Conservation (phyloP, 1,139 yeast genomes). For the Nakaseomyces bracarensis region DNA sequence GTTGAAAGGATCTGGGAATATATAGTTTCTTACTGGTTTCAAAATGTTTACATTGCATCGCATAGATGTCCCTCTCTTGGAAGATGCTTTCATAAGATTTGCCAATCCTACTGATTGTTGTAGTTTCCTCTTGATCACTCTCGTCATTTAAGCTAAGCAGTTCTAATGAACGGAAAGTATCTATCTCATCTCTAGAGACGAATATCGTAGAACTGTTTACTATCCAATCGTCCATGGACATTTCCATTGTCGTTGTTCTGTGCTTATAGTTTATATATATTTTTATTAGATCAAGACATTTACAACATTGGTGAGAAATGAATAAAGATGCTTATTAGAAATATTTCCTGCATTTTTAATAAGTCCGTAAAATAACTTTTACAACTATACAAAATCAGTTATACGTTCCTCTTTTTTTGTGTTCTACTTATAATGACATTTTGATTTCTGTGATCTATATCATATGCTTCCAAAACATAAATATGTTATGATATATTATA, state of each 20-base stretch:
- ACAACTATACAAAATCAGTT: too few species aligned
- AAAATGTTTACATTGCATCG: slow-evolving; percentile 11
- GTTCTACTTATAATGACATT: too few species aligned
- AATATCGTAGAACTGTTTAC: slow-evolving; percentile 1
- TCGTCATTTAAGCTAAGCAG: neutral
- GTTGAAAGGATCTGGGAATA: slow-evolving; percentile 17
- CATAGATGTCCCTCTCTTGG: neutral
- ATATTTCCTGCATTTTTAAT: too few species aligned
- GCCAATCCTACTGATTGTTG: neutral
- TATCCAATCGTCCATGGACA: neutral
- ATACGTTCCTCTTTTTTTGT: too few species aligned
- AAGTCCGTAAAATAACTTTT: too few species aligned
- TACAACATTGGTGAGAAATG: too few species aligned
- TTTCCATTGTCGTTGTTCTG: neutral
- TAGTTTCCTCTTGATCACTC: neutral
- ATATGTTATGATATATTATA: too few species aligned
- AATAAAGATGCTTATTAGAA: too few species aligned
- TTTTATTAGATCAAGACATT: too few species aligned
- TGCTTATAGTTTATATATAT: too few species aligned
- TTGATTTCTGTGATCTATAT: too few species aligned
- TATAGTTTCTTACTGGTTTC: slow-evolving; percentile 6
- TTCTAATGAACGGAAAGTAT: neutral
- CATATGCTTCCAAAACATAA: too few species aligned
- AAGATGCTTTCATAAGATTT: neutral
- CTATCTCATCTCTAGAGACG: neutral